Base-by-base conservation (phyloP, 2,329 filamentous ascomycete species). In the Nannizziopsis barbatae region DNA sequence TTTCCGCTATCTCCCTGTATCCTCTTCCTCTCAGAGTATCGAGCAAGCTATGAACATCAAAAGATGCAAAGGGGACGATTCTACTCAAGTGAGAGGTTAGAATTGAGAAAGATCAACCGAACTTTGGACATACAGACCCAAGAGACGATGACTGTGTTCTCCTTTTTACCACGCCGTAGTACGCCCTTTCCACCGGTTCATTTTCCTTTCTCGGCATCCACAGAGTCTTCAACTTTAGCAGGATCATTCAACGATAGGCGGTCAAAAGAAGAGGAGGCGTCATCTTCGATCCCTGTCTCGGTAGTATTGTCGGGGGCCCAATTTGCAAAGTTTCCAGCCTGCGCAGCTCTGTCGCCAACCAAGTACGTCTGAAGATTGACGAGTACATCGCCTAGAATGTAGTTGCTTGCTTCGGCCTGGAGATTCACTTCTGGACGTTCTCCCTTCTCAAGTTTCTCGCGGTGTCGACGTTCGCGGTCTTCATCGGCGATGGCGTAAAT, bases 311-410 rank as follows among this genome's bases (percentile, higher is more conserved):
- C 33, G 1, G 43, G 33, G 4, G 42, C 41, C 47, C 52, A 55
- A 39, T 52, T 45, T 3, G 53, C 50, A 43, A 55, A 52, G 37
- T 51, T 47, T 27, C 22, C 46, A 20, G 38, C 27, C 45, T 53
- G 32, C 3, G 50, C 44, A 8, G 38, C 38, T 22, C 37, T 20
- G 14, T 46, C 33, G 30, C 43, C 41, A 8, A 38, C 39, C 31
- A 48, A 31, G 27, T 55, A 55, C 2, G 47, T 50, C n/a, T 48
- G 43, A 6, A 55, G 41, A 39, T 52, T 55, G 22, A 40, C 49
- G n/a, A 53, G 27, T 20, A 49, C 46, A 12, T 52, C 36, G 6
- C 42, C 53, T 5, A 55, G 31, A 14, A 53, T 31, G 20, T 38
- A 12, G 6, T 50, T 50, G 27, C 41, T 48, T 41, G 46, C 49